A percentile compares a stretch with the other conserved stretches of the same genome.
These are phyloP conservation scores for Cryptococcus hybrid DNA, from an alignment of 1,284 basidiomycete genomes.

Conservation along the genomic window DNA sequence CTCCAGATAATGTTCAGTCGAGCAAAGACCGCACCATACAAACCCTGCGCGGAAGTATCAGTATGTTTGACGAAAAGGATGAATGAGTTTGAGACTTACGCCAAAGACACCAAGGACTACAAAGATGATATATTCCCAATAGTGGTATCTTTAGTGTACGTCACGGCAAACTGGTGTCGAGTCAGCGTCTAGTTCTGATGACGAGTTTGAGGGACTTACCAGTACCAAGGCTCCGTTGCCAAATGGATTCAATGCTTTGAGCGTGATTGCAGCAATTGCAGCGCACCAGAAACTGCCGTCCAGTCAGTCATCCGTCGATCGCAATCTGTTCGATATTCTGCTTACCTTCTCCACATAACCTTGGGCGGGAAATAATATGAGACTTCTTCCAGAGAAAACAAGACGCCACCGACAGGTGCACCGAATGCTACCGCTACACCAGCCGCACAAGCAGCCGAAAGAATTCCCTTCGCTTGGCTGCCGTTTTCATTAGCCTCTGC, in stretches of 20 bases:
- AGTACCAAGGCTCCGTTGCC: conserved; percentile 57
- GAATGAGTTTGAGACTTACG: conserved; percentile 50
- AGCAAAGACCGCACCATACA: conserved; percentile 93
- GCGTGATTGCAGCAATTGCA: conserved; percentile 85
- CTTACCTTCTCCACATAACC: conserved; percentile 85
- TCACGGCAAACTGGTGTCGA: conserved; percentile 38
- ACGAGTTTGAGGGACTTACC: conserved; percentile 20
- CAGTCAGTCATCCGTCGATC: not conserved
- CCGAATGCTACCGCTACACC: conserved; percentile 72
- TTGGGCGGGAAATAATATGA: conserved; percentile 95
- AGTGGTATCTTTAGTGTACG: conserved; percentile 49
- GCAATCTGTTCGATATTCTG: not conserved
- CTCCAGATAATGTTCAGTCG: conserved; percentile 83
- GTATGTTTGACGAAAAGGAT: not conserved
- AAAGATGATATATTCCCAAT: conserved; percentile 63
- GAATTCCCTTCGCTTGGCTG: conserved; percentile 82
- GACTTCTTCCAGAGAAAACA: conserved; percentile 91
- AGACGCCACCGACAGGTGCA: conserved; percentile 86
- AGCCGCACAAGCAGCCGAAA: conserved; percentile 84
- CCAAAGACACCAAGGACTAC: conserved; percentile 82
- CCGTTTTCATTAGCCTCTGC: conserved; percentile 1
- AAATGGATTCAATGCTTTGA: conserved; percentile 89
- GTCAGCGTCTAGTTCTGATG: too few relatives aligned
- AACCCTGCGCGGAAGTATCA: conserved; percentile 56
- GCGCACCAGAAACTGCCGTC: conserved; percentile 78